These are phyloP conservation scores for Hibiscus mutabilis DNA, from an alignment of 345 rosid species.

Conservation along the genomic window DNA sequence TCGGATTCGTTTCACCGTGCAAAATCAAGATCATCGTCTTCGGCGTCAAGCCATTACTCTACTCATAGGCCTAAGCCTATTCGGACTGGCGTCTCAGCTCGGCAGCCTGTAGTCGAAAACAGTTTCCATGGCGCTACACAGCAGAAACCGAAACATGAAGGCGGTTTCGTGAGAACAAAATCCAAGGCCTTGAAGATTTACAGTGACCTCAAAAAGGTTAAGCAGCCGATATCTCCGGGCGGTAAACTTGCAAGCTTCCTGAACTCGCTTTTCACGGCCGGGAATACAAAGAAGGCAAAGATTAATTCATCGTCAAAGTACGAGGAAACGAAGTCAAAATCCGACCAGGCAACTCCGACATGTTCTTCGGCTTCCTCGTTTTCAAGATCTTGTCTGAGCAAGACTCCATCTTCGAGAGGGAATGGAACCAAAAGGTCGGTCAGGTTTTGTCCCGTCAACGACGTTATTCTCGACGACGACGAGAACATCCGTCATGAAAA, in stretches of 20 bases:
- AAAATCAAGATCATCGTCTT: conserved; percentile 24
- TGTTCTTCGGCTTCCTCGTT: conserved; percentile 82
- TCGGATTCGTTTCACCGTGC: conserved; percentile 45
- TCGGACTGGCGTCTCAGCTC: conserved; percentile 33
- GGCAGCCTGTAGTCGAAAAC: conserved; percentile 15
- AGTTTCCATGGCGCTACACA: neutral
- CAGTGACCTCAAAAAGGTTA: conserved; percentile 70
- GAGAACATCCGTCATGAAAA: conserved; percentile 31
- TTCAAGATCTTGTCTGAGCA: conserved; percentile 81
- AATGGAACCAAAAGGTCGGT: conserved; percentile 57
- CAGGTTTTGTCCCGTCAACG: conserved; percentile 69
- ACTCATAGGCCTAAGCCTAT: conserved; percentile 44
- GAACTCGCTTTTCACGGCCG: conserved; percentile 60
- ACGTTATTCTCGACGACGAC: conserved; percentile 74
- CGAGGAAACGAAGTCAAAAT: conserved; percentile 24
- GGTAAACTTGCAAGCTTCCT: conserved; percentile 68
- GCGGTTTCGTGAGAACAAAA: conserved; percentile 54
- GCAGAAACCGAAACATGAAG: conserved; percentile 35
- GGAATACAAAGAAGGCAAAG: conserved; percentile 44
- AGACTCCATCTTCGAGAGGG: conserved; percentile 47
- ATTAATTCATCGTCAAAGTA: conserved; percentile 9
- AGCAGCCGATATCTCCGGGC: conserved; percentile 90
- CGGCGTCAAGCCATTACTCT: conserved; percentile 23
- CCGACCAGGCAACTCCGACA: conserved; percentile 24
- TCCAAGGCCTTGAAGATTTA: conserved; percentile 80